phyloP scores from a whole-genome alignment of 2,329 filamentous ascomycete genomes.

The Claviceps sorghi region DNA sequence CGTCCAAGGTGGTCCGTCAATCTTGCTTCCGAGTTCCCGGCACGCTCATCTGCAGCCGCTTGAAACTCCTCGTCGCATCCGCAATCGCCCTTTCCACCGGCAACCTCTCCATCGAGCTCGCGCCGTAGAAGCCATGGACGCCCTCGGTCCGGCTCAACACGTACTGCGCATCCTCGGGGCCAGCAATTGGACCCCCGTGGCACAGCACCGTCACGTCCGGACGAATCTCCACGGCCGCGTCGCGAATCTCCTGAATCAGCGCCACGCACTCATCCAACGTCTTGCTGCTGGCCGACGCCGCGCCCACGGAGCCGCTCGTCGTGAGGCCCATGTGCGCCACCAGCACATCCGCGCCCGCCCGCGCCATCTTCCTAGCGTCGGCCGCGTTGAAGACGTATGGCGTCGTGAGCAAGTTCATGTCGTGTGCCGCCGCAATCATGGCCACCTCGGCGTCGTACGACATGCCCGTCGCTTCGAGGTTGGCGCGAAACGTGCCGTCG shows the following conservation, averaged over 20 bases:
- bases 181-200: slow-evolving; percentile 54
- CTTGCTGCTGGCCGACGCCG: slow-evolving; percentile 35
- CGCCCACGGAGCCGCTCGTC: slow-evolving; percentile 49
- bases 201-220: slow-evolving; percentile 44
- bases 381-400: slow-evolving; percentile 54
- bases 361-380: slow-evolving; percentile 46
- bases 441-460: slow-evolving; percentile 52
- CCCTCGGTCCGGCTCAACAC: slow-evolving; percentile 45
- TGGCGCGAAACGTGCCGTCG: slow-evolving; percentile 50
- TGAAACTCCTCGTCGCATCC: slow-evolving; percentile 18
- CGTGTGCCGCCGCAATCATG: slow-evolving; percentile 45
- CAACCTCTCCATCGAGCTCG: slow-evolving; percentile 53
- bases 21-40: background rate
- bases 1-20: background rate
- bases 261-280: slow-evolving; percentile 48
- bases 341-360: slow-evolving; percentile 50
- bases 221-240: slow-evolving; percentile 42
- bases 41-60: background rate
- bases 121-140: slow-evolving; percentile 56
- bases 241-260: slow-evolving; percentile 47
- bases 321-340: slow-evolving; percentile 58
- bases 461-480: slow-evolving; percentile 61
- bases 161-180: slow-evolving; percentile 47
- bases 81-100: slow-evolving; percentile 53
- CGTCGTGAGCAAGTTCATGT: slow-evolving; percentile 48